A percentile compares a stretch with the other conserved stretches of the same genome.
These are phyloP conservation scores for Ailanthus altissimus DNA, from an alignment of 345 rosid genomes.

Conservation along the genomic window DNA sequence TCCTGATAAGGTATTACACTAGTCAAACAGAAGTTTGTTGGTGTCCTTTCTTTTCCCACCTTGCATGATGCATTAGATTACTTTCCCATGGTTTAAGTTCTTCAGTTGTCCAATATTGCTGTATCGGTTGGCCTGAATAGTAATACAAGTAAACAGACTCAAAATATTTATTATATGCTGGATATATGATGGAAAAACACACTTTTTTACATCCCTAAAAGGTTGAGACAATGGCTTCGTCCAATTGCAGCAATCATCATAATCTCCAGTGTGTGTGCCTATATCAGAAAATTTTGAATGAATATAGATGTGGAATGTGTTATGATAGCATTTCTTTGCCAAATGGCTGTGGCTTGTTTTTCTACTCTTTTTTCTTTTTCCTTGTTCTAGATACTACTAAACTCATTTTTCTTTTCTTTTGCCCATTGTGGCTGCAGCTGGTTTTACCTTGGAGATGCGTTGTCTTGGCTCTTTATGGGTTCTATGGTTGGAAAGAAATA, in stretches of 20 bases:
- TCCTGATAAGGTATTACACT: conserved; percentile 71
- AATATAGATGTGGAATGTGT: background rate
- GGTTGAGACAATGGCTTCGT: background rate
- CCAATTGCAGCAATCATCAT: background rate
- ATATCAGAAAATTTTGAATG: no score
- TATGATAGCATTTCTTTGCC: background rate
- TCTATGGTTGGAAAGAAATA: no score
- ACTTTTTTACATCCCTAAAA: background rate
- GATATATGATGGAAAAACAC: background rate
- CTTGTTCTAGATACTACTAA: background rate
- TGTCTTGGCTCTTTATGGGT: no score
- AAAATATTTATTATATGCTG: background rate
- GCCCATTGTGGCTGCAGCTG: no score
- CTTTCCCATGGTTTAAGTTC: conserved; percentile 3
- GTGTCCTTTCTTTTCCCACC: conserved; percentile 2
- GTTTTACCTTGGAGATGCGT: no score
- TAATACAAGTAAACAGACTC: background rate
- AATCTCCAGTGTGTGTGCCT: background rate
- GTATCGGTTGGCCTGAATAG: background rate
- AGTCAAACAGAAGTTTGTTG: background rate
- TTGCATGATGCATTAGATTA: background rate
- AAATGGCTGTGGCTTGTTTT: background rate
- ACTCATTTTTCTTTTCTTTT: no score
- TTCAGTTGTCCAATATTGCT: background rate
- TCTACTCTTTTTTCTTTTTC: background rate